Percentiles rank a stretch among this genome's conserved stretches.
These are phyloP conservation scores for Binderoboletus segoi DNA, from an alignment of 1,284 basidiomycete genomes.

Conservation along the genomic window DNA sequence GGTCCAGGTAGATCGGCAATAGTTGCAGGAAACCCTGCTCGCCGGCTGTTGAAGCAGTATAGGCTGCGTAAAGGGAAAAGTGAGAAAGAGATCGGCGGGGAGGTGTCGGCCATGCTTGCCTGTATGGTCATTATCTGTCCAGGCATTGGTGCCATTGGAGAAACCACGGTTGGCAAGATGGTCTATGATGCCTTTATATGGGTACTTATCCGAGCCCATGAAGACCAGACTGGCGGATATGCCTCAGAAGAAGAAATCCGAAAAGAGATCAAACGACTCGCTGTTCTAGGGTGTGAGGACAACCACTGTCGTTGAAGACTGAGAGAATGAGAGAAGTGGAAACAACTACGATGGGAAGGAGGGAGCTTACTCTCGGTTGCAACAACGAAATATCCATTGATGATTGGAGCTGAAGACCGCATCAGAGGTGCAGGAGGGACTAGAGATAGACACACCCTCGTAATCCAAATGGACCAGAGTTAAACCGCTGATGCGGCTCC, in stretches of 20 bases:
- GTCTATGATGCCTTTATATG: conserved; percentile 97
- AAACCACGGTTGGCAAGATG: conserved; percentile 97
- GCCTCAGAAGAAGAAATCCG: conserved; percentile 5
- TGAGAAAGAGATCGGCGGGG: not conserved
- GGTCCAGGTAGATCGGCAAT: conserved; percentile 95
- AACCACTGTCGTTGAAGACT: conserved; percentile 93
- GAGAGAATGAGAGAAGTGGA: conserved; percentile 6
- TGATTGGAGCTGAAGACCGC: conserved; percentile 68
- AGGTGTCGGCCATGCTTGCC: conserved; percentile 10
- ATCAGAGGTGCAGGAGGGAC: conserved; percentile 6
- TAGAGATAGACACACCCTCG: conserved; percentile 53
- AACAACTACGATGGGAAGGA: not conserved
- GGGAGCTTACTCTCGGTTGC: conserved; percentile 81
- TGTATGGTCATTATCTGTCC: conserved; percentile 87
- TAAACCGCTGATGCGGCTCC: conserved; percentile 76
- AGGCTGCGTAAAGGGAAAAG: conserved; percentile 49
- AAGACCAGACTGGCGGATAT: conserved; percentile 72
- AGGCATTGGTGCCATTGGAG: conserved; percentile 89
- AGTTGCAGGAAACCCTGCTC: conserved; percentile 95
- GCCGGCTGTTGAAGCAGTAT: conserved; percentile 97
- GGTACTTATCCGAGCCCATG: conserved; percentile 93
- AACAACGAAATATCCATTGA: conserved; percentile 93
- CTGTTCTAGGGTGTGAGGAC: conserved; percentile 95
- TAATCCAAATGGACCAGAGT: conserved; percentile 83
- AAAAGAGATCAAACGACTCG: conserved; percentile 38